phyloP scores from a whole-genome alignment of 1,284 basidiomycete species.

The Trichosporon sp. region DNA sequence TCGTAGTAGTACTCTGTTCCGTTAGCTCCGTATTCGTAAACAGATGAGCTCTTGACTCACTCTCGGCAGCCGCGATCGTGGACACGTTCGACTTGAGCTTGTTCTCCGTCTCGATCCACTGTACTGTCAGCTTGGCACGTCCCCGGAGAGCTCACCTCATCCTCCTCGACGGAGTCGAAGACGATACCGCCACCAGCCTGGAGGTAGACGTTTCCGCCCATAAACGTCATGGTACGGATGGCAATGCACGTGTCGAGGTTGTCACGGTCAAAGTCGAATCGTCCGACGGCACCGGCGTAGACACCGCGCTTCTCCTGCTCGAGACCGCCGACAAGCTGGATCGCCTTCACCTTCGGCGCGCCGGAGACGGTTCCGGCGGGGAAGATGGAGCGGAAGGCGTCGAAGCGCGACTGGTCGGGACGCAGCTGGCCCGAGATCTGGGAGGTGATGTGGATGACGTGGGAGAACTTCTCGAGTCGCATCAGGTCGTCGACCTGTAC shows the following conservation, averaged over 20 bases:
- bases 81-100: slow-evolving; percentile 24
- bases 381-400: slow-evolving; percentile 98
- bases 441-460: slow-evolving; percentile 96
- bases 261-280: slow-evolving; percentile 92
- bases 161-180: slow-evolving; percentile 94
- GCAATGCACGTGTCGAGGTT: slow-evolving; percentile 99
- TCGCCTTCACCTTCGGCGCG: slow-evolving; percentile 97
- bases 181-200: slow-evolving; percentile 96
- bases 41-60: not conserved
- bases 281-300: slow-evolving; percentile 95
- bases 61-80: slow-evolving; percentile 22
- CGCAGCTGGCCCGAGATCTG: slow-evolving; percentile 89
- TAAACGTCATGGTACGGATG: slow-evolving; percentile 97
- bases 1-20: slow-evolving; percentile 25
- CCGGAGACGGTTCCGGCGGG: slow-evolving; percentile 99
- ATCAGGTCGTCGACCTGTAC: slow-evolving; percentile 96
- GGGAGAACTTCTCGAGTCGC: slow-evolving; percentile 92
- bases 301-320: slow-evolving; percentile 91
- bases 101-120: slow-evolving; percentile 25
- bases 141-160: slow-evolving; percentile 62
- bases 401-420: slow-evolving; percentile 83
- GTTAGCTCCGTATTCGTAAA: not conserved
- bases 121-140: not conserved
- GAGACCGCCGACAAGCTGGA: slow-evolving; percentile 85
- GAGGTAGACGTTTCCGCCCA: slow-evolving; percentile 86